These are phyloP conservation scores for Clarireedia homoeocarpa DNA, from an alignment of 2,329 filamentous ascomycete species.

Conservation along the genomic window DNA sequence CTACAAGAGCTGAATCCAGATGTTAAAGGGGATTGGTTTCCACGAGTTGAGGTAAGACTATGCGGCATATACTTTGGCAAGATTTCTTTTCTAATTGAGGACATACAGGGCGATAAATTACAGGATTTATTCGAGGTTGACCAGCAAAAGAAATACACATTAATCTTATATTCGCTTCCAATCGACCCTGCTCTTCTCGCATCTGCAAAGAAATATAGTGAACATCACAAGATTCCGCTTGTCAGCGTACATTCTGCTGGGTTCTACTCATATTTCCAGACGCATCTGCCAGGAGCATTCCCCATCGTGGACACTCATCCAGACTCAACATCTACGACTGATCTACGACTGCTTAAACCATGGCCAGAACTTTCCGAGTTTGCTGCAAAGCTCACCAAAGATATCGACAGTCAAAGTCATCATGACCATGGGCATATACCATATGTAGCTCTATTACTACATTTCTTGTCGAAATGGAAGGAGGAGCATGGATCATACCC, in stretches of 20 bases:
- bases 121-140: constrained; percentile 24
- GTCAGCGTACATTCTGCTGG: constrained; percentile 83
- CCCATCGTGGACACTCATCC: constrained; percentile 95
- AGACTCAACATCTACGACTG: constrained; percentile 74
- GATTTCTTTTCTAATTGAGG: not conserved
- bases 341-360: constrained; percentile 74
- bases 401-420: constrained; percentile 62
- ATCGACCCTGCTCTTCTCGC: constrained; percentile 44
- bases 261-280: constrained; percentile 85
- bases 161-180: constrained; percentile 54
- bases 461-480: constrained; percentile 80
- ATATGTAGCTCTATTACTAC: constrained; percentile 72
- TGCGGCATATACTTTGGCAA: not conserved
- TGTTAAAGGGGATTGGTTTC: constrained; percentile 67
- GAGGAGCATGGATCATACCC: constrained; percentile 62
- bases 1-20: constrained; percentile 89
- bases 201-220: constrained; percentile 41
- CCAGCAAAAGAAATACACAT: constrained; percentile 40
- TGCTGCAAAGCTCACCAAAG: constrained; percentile 54
- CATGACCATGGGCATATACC: constrained; percentile 90
- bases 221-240: constrained; percentile 58
- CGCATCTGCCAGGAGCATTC: constrained; percentile 69
- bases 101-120: not conserved
- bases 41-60: constrained; percentile 37
- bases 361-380: constrained; percentile 77